Base-by-base conservation (phyloP, 2,329 filamentous ascomycete species). In the Colletotrichum filicis region DNA sequence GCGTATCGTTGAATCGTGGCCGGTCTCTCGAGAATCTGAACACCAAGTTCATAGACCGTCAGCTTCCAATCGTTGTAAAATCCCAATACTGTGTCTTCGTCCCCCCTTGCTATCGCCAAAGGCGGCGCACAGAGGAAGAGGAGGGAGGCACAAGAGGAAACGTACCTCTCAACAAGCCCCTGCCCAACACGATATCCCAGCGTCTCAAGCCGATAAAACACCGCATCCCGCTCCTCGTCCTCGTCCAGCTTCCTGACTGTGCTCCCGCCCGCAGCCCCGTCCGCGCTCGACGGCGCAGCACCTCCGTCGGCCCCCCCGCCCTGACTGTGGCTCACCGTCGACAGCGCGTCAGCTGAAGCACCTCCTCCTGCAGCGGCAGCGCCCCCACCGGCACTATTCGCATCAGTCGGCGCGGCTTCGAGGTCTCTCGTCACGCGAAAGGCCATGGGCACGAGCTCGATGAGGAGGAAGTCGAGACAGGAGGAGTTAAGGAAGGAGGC, bases 381-480 rank as follows among this genome's bases (percentile, higher is more conserved):
- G 4, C 32, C 32, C 5, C 22, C 30, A 5, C 32, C 11, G 32
- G 52, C 16, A 9, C 32, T 24, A 16, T 42, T 65, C n/a, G 71
- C 76, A 55, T 79, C 77, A 72, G 86, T 81, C 73, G 88, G 82
- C 65, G 83, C 80, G 35, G 84, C 85, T 71, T 91, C 90, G 5
- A 95, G 87, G 79, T 97, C 92, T 79, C 92, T 90, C 26, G 94
- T 92, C 74, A 98, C 89, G 76, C 97, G 92, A 83, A 97, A 95
- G 5, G 96, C 94, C 87, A 98, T 93, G 52, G 97, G 97, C 19
- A 99, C 97, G 68, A 99, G 91, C 86, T 99, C 97, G 81, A 98
- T 98, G 78, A 99, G 90, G 69, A 99, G 90, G 78, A 99, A 93
- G 83, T 99, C 97, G 78, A 99, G 91, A 81, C 94, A 95, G 60